These are phyloP conservation scores for Pyrenochaeta sp. DNA, from an alignment of 2,329 filamentous ascomycete genomes.

Conservation along the genomic window DNA sequence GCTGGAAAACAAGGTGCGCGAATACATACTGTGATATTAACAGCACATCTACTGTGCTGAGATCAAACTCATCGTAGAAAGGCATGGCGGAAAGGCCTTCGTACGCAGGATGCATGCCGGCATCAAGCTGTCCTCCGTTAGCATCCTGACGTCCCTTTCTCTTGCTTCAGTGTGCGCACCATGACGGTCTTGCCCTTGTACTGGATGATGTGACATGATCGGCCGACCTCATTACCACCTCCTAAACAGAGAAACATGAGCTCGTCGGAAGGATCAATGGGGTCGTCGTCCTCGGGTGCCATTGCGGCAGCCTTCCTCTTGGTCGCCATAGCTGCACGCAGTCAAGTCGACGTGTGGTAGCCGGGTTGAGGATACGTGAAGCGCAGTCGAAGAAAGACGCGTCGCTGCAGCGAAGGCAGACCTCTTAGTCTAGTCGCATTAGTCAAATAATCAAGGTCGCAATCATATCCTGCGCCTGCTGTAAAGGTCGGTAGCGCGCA, in stretches of 20 bases:
- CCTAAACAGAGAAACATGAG: conserved; percentile 93
- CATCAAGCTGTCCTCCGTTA: conserved; percentile 76
- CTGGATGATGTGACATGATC: conserved; percentile 96
- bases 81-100: conserved; percentile 92
- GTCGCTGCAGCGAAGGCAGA: conserved; percentile 2
- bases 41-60: conserved; percentile 95
- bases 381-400: conserved; percentile 5
- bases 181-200: conserved; percentile 99
- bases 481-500: conserved; percentile 1
- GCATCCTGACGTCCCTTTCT: conserved; percentile 11
- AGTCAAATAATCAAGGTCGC: conserved; percentile 11
- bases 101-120: conserved; percentile 95
- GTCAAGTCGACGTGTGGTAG: neutral
- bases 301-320: conserved; percentile 89
- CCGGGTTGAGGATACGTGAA: neutral
- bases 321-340: conserved; percentile 72
- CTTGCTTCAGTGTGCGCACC: conserved; percentile 63
- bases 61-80: conserved; percentile 98
- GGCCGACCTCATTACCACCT: conserved; percentile 94
- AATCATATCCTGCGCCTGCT: neutral
- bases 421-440: conserved; percentile 7
- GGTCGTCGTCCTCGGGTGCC: conserved; percentile 80
- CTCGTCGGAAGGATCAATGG: conserved; percentile 91
- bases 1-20: conserved; percentile 23
- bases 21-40: conserved; percentile 97